A percentile compares a stretch with the other conserved stretches of the same genome.
Conservation (phyloP, 2,329 filamentous ascomycete genomes). For the Chrysosphaeria jannelii region DNA sequence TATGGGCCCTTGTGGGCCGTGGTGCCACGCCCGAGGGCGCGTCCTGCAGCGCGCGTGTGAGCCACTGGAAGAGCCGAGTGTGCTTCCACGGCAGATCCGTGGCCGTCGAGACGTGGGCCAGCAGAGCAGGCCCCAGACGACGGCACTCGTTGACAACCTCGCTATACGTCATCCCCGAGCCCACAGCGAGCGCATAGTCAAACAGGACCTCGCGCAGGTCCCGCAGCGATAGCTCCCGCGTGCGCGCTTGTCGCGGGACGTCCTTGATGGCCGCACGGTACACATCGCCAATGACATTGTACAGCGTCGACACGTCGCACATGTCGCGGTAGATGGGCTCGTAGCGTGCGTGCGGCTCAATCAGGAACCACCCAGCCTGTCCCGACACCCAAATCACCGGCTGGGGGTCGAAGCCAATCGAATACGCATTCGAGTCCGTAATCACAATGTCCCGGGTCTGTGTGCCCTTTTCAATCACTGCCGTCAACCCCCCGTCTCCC, state of each 20-base stretch:
- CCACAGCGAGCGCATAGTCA: conserved; percentile 18
- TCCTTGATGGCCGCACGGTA: conserved; percentile 14
- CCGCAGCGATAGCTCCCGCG: conserved; percentile 7
- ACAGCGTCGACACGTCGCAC: conserved; percentile 28
- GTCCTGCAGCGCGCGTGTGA: conserved; percentile 12
- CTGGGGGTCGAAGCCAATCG: conserved; percentile 22
- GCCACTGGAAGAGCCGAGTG: conserved; percentile 19
- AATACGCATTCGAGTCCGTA: conserved; percentile 24
- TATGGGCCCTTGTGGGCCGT: no score
- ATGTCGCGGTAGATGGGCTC: conserved; percentile 24
- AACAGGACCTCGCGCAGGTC: conserved; percentile 10
- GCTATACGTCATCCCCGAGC: conserved; percentile 19
- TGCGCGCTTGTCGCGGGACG: background rate
- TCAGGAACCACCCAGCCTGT: conserved; percentile 35
- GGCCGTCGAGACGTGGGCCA: conserved; percentile 18
- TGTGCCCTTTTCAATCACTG: conserved; percentile 9
- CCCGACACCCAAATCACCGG: conserved; percentile 36
- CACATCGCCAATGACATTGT: conserved; percentile 29
- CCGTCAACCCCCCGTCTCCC: background rate
- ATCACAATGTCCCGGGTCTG: conserved; percentile 16
- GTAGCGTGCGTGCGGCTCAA: conserved; percentile 28
- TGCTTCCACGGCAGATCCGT: conserved; percentile 12
- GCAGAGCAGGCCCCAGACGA: conserved; percentile 19
- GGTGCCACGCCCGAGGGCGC: no score
- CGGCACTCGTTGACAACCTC: conserved; percentile 17